Conservation (phyloP, 768 basidiomycete species). For the Cyclocybe aegerita region DNA sequence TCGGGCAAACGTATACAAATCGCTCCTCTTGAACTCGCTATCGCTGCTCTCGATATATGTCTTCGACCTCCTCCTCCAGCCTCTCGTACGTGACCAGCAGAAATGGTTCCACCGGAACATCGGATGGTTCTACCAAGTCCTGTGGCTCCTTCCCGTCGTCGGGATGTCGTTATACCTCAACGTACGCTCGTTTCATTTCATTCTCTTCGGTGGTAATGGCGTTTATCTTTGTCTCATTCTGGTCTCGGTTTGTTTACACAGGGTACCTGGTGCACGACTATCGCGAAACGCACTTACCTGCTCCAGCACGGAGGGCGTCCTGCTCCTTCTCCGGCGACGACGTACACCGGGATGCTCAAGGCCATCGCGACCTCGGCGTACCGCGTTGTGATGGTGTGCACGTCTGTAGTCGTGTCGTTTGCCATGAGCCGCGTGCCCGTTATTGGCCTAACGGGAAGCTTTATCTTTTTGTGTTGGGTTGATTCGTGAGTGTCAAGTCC, state of each 20-base stretch:
- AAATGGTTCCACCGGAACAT: conserved; percentile 73
- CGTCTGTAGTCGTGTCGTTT: conserved; percentile 70
- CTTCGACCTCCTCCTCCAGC: conserved; percentile 72
- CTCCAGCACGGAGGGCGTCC: conserved; percentile 70
- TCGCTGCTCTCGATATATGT: conserved; percentile 72
- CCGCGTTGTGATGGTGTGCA: conserved; percentile 77
- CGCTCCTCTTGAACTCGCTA: conserved; percentile 67
- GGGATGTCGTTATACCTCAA: conserved; percentile 80
- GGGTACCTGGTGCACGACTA: conserved; percentile 75
- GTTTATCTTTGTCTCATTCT: not conserved
- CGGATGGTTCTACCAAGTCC: conserved; percentile 70
- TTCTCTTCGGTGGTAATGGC: not conserved
- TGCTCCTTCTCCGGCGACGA: conserved; percentile 48
- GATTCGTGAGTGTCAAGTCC: conserved; percentile 64
- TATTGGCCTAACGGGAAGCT: conserved; percentile 58
- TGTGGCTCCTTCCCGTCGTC: conserved; percentile 82
- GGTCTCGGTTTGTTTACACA: conserved; percentile 28
- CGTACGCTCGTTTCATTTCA: conserved; percentile 41
- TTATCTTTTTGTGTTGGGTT: conserved; percentile 82
- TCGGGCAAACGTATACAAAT: conserved; percentile 73
- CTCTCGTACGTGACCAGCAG: conserved; percentile 60
- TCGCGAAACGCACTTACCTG: conserved; percentile 72
- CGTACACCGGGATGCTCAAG: conserved; percentile 70
- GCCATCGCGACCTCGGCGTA: conserved; percentile 81
- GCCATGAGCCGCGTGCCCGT: conserved; percentile 62